Evolutionary conservation across 2,329 filamentous ascomycete species (phyloP).

Genomic region (Monosporascus sp.): DNA sequence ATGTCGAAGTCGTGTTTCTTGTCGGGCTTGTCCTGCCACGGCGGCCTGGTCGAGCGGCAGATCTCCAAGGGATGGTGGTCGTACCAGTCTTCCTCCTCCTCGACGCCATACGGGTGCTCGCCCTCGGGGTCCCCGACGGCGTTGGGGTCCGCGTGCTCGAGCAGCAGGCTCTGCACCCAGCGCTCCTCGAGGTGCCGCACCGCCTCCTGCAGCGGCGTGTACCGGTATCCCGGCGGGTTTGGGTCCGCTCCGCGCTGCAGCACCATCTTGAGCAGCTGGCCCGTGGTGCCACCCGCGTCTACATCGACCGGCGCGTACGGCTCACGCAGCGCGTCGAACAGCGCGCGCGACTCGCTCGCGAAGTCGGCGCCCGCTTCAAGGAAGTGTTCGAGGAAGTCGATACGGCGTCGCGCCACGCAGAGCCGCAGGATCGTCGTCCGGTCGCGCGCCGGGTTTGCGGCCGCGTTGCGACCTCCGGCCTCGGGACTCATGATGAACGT

Average conservation of each 20-base stretch:
- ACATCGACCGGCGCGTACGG: neutral
- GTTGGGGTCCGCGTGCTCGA: conserved; percentile 10
- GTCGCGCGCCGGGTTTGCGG: neutral
- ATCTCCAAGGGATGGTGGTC: conserved; percentile 10
- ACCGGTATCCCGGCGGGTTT: conserved; percentile 9
- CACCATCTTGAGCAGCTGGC: conserved; percentile 13
- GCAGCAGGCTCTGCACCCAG: conserved; percentile 15
- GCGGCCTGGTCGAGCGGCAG: conserved; percentile 2
- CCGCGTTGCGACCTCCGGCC: neutral
- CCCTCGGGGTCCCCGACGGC: conserved; percentile 9
- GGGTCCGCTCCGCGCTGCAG: conserved; percentile 15
- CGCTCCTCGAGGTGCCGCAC: conserved; percentile 11
- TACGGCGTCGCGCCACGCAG: conserved; percentile 1
- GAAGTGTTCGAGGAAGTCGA: conserved; percentile 6
- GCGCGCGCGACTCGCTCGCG: conserved; percentile 1
- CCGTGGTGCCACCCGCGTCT: conserved; percentile 6
- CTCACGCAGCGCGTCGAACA: conserved; percentile 3
- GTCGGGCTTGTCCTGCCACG: neutral
- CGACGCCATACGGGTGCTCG: conserved; percentile 5
- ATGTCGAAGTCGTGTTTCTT: neutral
- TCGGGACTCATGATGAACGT: conserved; percentile 2
- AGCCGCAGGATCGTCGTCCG: conserved; percentile 4
- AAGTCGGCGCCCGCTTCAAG: conserved; percentile 8
- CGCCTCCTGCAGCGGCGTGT: conserved; percentile 16
- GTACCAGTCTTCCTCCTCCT: conserved; percentile 1